Percentiles rank a stretch among this genome's conserved stretches.
phyloP scores from a whole-genome alignment of 352 stramenopile species.

The Phytopythium mirpurense region DNA sequence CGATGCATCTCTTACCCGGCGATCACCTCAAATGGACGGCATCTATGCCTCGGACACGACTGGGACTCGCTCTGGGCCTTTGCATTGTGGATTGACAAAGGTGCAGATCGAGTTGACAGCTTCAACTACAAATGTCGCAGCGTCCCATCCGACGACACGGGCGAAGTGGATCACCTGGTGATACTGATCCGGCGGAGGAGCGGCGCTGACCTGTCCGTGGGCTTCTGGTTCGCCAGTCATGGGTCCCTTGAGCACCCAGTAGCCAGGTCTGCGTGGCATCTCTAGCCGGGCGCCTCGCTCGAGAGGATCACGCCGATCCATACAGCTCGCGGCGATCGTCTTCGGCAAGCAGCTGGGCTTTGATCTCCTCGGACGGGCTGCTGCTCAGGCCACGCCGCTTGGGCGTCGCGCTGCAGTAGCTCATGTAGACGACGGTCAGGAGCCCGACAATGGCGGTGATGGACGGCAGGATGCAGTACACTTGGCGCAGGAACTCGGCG shows the following conservation, averaged over 20 bases:
- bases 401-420: constrained; percentile 40
- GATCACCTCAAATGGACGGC: too few species aligned
- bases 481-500: constrained; percentile 62
- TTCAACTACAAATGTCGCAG: not conserved
- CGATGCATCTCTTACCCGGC: too few species aligned
- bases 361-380: constrained; percentile 23
- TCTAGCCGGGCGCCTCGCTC: not conserved
- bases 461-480: constrained; percentile 69
- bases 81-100: too few species aligned
- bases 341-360: constrained; percentile 18
- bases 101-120: not conserved
- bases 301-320: constrained; percentile 12
- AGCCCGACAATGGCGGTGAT: constrained; percentile 53
- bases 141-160: not conserved
- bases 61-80: not conserved
- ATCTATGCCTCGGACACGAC: too few species aligned
- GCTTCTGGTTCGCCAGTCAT: not conserved
- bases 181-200: not conserved
- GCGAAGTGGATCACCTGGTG: not conserved
- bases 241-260: not conserved
- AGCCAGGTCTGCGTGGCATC: not conserved
- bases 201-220: not conserved
- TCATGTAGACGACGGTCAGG: constrained; percentile 71
- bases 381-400: constrained; percentile 18
- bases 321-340: constrained; percentile 12